Evolutionary conservation across 176 grass and related monocot genomes (phyloP).

Genomic region (Oryza glaberrima): DNA sequence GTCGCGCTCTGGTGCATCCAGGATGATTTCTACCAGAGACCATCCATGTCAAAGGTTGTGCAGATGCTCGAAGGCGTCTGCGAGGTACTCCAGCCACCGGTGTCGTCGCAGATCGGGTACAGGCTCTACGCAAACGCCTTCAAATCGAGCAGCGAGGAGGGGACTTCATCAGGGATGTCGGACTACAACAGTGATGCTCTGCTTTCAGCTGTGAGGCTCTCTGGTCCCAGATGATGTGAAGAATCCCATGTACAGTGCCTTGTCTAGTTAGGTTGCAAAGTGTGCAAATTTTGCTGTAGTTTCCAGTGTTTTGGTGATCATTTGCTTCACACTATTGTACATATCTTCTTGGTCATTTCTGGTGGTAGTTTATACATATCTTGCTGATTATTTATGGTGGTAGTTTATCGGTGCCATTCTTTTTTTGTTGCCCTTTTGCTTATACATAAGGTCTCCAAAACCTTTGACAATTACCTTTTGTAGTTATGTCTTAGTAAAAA

Average conservation of each 20-base stretch:
- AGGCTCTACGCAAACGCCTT: slow-evolving; percentile 75
- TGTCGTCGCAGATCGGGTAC: slow-evolving; percentile 64
- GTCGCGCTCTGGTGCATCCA: slow-evolving; percentile 98
- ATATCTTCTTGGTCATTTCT: slow-evolving; percentile 28
- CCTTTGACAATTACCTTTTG: neutral
- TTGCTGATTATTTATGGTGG: neutral
- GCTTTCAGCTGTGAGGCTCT: slow-evolving; percentile 84
- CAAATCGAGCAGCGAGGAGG: slow-evolving; percentile 82
- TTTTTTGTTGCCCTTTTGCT: neutral
- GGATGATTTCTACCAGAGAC: slow-evolving; percentile 77
- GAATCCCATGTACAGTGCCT: slow-evolving; percentile 17
- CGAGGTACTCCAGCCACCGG: slow-evolving; percentile 69
- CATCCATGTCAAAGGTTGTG: slow-evolving; percentile 84
- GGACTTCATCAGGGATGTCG: slow-evolving; percentile 73
- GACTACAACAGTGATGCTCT: slow-evolving; percentile 85
- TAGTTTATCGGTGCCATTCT: neutral
- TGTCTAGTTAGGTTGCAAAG: slow-evolving; percentile 34
- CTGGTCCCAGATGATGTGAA: slow-evolving; percentile 75
- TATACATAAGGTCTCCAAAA: neutral
- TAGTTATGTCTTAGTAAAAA: neutral
- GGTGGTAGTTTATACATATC: neutral
- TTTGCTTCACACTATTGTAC: slow-evolving; percentile 42
- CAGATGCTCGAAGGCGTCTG: slow-evolving; percentile 93
- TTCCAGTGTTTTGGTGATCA: slow-evolving; percentile 28
- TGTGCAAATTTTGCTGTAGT: slow-evolving; percentile 44